These are phyloP conservation scores for Pleurozium schreberi DNA, from an alignment of 225 moss, liverwort and hornwort species.

Conservation along the genomic window DNA sequence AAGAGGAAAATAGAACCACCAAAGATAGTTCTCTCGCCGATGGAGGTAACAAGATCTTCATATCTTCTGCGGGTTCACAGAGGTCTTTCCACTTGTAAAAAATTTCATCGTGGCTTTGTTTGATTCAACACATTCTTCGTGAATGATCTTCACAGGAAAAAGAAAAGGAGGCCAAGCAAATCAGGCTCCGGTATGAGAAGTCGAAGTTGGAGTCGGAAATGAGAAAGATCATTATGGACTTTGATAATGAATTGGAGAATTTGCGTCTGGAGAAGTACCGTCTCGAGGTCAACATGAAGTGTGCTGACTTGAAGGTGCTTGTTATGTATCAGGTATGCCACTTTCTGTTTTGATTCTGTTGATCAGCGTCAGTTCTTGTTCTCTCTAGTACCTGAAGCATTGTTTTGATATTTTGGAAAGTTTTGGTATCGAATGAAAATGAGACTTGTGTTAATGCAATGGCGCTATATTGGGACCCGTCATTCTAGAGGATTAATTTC, in stretches of 20 bases:
- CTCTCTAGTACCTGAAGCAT: not conserved
- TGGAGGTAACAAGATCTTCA: conserved; percentile 30
- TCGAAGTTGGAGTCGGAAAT: conserved; percentile 55
- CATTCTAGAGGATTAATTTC: not conserved
- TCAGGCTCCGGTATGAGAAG: conserved; percentile 75
- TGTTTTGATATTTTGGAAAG: not conserved
- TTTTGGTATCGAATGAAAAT: not conserved
- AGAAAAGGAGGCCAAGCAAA: conserved; percentile 57
- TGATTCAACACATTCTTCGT: not conserved
- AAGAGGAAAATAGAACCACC: conserved; percentile 28
- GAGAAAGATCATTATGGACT: conserved; percentile 31
- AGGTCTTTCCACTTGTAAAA: not conserved
- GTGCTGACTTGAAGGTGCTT: conserved; percentile 79
- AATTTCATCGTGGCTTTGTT: not conserved
- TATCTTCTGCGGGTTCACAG: not conserved
- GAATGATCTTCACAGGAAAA: conserved; percentile 38
- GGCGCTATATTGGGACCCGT: not conserved
- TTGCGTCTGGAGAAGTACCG: conserved; percentile 59
- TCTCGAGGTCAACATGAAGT: conserved; percentile 78
- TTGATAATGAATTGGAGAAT: conserved; percentile 62
- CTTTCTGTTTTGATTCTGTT: not conserved
- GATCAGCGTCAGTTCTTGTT: not conserved
- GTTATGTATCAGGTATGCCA: conserved; percentile 59
- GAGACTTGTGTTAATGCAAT: not conserved
- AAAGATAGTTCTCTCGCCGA: conserved; percentile 49